Evolutionary conservation across 441 rosid genomes (phyloP).

Genomic region (Rhodomyrtus psidioides): DNA sequence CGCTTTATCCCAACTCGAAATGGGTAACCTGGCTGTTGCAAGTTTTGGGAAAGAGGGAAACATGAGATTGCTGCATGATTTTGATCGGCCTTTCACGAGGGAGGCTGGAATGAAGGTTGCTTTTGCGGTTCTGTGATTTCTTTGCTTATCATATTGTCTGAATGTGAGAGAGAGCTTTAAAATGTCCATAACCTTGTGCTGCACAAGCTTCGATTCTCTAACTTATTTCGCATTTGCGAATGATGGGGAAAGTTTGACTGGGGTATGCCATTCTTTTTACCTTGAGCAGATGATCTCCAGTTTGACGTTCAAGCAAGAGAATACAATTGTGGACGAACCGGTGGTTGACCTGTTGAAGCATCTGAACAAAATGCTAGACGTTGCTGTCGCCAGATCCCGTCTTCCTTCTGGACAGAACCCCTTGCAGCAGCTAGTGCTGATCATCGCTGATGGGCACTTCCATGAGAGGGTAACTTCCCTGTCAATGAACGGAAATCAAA

Average conservation of each 20-base stretch:
- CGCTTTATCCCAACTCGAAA: no score
- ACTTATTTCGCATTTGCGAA: not conserved
- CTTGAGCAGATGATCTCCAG: slow-evolving; percentile 73
- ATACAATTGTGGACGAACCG: slow-evolving; percentile 75
- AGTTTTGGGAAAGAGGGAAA: no score
- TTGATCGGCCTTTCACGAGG: slow-evolving; percentile 65
- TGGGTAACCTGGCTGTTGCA: no score
- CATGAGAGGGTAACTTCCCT: slow-evolving; percentile 60
- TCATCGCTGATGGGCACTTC: slow-evolving; percentile 90
- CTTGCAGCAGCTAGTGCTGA: slow-evolving; percentile 89
- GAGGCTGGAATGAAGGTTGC: slow-evolving; percentile 85
- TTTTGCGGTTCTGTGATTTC: not conserved
- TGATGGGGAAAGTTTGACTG: not conserved
- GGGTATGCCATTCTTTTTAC: not conserved
- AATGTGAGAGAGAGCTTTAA: not conserved
- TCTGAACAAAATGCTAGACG: slow-evolving; percentile 71
- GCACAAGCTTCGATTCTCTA: not conserved
- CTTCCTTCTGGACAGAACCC: slow-evolving; percentile 91
- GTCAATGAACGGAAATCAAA: not conserved
- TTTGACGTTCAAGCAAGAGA: slow-evolving; percentile 88
- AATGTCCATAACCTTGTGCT: not conserved
- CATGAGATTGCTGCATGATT: no score
- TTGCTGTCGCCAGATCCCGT: no score
- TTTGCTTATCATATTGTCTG: not conserved
- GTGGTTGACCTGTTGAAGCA: slow-evolving; percentile 70